Evolutionary conservation across 345 rosid genomes (phyloP).

Genomic region (Populus pruinosa): DNA sequence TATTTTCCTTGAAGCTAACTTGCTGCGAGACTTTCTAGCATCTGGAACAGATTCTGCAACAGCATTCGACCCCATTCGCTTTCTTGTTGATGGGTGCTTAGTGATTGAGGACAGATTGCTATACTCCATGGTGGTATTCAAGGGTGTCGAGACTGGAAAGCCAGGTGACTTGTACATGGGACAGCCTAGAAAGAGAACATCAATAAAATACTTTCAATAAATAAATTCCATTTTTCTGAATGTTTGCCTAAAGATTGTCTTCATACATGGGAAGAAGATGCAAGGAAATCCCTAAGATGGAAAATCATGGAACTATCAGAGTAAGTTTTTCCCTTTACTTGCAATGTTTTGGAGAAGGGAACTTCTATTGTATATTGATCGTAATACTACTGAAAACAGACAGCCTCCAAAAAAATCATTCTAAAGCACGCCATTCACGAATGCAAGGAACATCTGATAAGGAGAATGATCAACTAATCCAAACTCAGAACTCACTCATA

Average conservation of each 20-base stretch:
- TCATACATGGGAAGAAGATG: background rate
- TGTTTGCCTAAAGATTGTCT: background rate
- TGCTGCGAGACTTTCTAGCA: slow-evolving; percentile 45
- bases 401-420: background rate
- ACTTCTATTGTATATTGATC: background rate
- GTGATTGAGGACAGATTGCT: slow-evolving; percentile 25
- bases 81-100: slow-evolving; percentile 37
- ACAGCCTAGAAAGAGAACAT: slow-evolving; percentile 32
- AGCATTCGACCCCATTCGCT: slow-evolving; percentile 40
- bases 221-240: background rate
- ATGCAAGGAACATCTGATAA: background rate
- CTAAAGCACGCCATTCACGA: background rate
- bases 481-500: background rate
- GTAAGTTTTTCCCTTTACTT: background rate
- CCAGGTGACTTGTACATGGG: slow-evolving; percentile 31
- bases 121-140: slow-evolving; percentile 23
- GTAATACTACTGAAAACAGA: background rate
- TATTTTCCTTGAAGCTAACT: slow-evolving; percentile 24
- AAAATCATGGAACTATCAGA: background rate
- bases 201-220: slow-evolving; percentile 4
- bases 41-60: slow-evolving; percentile 32
- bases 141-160: slow-evolving; percentile 34
- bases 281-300: background rate
- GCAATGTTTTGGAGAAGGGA: background rate
- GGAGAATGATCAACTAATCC: background rate